Base-by-base conservation (phyloP, 116 monocot species). In the Zostera marina region DNA sequence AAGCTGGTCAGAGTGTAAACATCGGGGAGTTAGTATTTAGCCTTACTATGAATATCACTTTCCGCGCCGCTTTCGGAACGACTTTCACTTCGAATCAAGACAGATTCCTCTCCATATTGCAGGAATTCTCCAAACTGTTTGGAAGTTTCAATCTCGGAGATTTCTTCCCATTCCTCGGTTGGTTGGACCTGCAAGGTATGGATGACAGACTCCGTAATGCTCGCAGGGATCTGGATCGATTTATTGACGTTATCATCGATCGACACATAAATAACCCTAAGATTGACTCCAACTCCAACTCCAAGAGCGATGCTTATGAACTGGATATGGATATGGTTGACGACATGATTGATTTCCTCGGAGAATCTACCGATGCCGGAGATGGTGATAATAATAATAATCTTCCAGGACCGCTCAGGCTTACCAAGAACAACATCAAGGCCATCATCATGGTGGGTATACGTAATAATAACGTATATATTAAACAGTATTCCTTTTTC, bases 281-380 rank as follows among this genome's bases (percentile, higher is more conserved):
- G 72, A 3, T 5, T 5, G 5, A 32, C n/a, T n/a, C n/a, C n/a
- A 19, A 21, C 2, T 32, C 32, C 32, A 32, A 32, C n/a, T n/a
- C n/a, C n/a, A 19, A 21, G 1, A 15, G 45, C 9, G 77, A 79
- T 44, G 76, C 69, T 11, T 51, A 22, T 0, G 0, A 32, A n/a
- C n/a, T n/a, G n/a, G 68, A 79, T 39, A 46, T 74, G 15, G 84
- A 83, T 61, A 83, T 83, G 79, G 83, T 83, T 19, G 83, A 83
- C 43, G 78, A 79, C 53, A 83, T 83, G 80, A 61, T 76, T 40
- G 79, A 73, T 4, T 83, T 76, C 59, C 41, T 68, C 17, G 67
- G 49, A 0, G 77, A 71, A 14, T 20, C 46, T 4, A 15, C 9
- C 45, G 32, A 15, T 4, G 55, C 23, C 7, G 64, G 43, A n/a